Conservation (phyloP, 225 moss, liverwort and hornwort genomes). For the Polytrichum formosum region DNA sequence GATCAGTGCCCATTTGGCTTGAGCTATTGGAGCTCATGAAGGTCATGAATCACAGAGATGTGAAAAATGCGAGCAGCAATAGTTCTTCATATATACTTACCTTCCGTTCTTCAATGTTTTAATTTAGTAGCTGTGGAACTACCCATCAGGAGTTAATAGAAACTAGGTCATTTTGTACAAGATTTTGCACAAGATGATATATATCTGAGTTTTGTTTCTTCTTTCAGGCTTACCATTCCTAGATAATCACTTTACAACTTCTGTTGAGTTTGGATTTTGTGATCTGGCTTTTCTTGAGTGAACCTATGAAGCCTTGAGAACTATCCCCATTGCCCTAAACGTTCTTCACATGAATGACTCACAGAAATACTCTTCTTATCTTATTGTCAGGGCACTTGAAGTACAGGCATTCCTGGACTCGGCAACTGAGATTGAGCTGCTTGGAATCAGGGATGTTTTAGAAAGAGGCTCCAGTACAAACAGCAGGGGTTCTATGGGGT, state of each 20-base stretch:
- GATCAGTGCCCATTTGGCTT: too few relatives aligned
- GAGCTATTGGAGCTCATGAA: too few relatives aligned
- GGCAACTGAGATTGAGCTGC: conserved; percentile 55
- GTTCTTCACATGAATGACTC: neutral
- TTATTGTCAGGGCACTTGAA: conserved; percentile 65
- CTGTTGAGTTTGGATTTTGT: too few relatives aligned
- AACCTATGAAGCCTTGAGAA: neutral
- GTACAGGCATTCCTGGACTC: conserved; percentile 72
- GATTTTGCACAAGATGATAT: neutral
- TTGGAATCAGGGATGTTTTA: conserved; percentile 55
- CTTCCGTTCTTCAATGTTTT: too few relatives aligned
- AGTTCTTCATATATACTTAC: too few relatives aligned
- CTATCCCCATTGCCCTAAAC: neutral
- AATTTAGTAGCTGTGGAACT: too few relatives aligned
- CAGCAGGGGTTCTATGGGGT: conserved; percentile 37
- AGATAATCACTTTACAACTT: neutral
- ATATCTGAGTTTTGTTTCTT: neutral
- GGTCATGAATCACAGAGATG: too few relatives aligned
- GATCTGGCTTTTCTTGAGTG: too few relatives aligned
- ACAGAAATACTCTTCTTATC: neutral
- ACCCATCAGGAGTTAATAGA: too few relatives aligned
- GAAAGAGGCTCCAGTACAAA: conserved; percentile 56
- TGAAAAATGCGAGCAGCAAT: too few relatives aligned
- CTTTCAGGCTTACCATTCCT: neutral
- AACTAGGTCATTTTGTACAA: neutral